Evolutionary conservation across 2,329 filamentous ascomycete species (phyloP).

Genomic region (Botryotinia narcissicola): DNA sequence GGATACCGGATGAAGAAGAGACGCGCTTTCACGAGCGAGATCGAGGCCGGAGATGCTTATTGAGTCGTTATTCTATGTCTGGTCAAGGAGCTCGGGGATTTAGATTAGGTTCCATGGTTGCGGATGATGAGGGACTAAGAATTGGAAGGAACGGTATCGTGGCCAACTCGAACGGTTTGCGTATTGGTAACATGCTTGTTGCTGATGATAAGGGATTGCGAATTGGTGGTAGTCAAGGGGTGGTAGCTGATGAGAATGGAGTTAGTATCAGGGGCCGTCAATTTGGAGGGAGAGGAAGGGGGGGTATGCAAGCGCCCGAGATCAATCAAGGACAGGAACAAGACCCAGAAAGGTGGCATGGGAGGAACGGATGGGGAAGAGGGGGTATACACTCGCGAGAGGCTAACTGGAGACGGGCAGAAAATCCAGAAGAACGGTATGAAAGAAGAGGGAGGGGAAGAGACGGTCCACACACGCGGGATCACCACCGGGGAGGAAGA

Average conservation of each 20-base stretch:
- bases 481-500: conserved; percentile 14
- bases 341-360: background rate
- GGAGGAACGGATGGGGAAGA: conserved; percentile 19
- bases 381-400: background rate
- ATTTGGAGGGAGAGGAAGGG: conserved; percentile 23
- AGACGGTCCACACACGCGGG: background rate
- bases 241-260: conserved; percentile 29
- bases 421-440: background rate
- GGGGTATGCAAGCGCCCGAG: background rate
- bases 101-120: conserved; percentile 22
- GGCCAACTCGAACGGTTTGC: conserved; percentile 32
- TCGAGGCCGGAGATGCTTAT: conserved; percentile 1
- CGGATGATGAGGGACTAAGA: conserved; percentile 22
- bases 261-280: conserved; percentile 27
- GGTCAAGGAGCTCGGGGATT: conserved; percentile 16
- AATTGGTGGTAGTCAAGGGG: conserved; percentile 29
- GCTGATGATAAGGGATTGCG: conserved; percentile 45
- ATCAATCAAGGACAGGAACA: conserved; percentile 13
- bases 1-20: conserved; percentile 40
- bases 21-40: background rate
- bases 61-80: background rate
- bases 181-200: conserved; percentile 30
- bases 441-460: conserved; percentile 22
- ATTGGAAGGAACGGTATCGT: conserved; percentile 25
- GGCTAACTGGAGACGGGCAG: conserved; percentile 10